Evolutionary conservation across 768 basidiomycete genomes (phyloP).

Genomic region (Hebeloma cylindrosporum): DNA sequence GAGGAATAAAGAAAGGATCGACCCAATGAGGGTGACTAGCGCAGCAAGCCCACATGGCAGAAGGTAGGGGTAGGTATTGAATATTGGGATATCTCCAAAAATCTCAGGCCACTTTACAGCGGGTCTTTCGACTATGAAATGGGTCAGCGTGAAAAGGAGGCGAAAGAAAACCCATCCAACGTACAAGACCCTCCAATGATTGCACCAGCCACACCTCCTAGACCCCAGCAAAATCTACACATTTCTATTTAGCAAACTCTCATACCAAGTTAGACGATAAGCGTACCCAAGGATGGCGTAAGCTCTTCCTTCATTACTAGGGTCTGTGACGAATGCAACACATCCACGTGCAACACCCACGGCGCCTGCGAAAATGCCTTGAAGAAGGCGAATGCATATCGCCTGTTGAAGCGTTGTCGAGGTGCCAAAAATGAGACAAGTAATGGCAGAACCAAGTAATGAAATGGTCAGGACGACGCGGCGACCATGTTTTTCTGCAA

Average conservation of each 20-base stretch:
- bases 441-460: constrained; percentile 80
- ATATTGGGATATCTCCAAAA: constrained; percentile 65
- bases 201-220: constrained; percentile 91
- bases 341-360: constrained; percentile 93
- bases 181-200: constrained; percentile 82
- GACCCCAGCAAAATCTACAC: constrained; percentile 94
- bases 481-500: constrained; percentile 88
- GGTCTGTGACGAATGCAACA: constrained; percentile 84
- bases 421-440: constrained; percentile 78
- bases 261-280: too few relatives aligned
- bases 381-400: constrained; percentile 80
- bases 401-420: constrained; percentile 76
- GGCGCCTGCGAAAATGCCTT: constrained; percentile 91
- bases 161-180: constrained; percentile 35
- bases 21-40: constrained; percentile 73
- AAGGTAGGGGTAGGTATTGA: constrained; percentile 85
- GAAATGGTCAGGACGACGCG: constrained; percentile 84
- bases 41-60: constrained; percentile 83
- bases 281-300: constrained; percentile 89
- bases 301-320: constrained; percentile 90
- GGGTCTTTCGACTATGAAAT: constrained; percentile 69
- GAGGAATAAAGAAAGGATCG: constrained; percentile 84
- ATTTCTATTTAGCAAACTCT: too few relatives aligned
- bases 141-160: constrained; percentile 8
- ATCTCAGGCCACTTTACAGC: constrained; percentile 81